Percentiles rank a stretch among this genome's conserved stretches.
Conservation (phyloP, 1,284 basidiomycete genomes). For the Chalciporus piperatoides region DNA sequence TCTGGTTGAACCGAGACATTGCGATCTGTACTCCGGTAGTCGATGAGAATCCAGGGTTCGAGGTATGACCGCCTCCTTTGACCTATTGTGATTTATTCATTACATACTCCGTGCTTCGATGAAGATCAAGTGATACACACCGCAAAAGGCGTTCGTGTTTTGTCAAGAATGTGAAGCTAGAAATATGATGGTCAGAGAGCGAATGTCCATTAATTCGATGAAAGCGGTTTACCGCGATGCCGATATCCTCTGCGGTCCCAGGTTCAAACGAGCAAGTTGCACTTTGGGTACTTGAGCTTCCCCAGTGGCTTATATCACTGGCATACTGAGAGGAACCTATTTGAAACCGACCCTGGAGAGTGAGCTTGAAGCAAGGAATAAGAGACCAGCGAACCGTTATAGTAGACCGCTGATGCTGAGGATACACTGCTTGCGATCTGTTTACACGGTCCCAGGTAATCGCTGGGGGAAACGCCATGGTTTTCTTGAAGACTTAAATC, state of each 20-base stretch:
- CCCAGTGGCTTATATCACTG: conserved; percentile 46
- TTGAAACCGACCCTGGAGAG: neutral
- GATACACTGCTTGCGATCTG: too few relatives aligned
- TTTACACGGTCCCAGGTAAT: too few relatives aligned
- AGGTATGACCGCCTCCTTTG: too few relatives aligned
- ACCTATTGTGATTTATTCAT: too few relatives aligned
- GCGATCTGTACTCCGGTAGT: conserved; percentile 43
- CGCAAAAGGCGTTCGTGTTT: conserved; percentile 8
- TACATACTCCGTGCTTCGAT: too few relatives aligned
- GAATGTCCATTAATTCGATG: too few relatives aligned
- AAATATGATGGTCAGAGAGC: neutral
- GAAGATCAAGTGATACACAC: conserved; percentile 5
- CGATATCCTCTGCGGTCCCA: conserved; percentile 28
- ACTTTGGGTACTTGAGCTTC: conserved; percentile 39
- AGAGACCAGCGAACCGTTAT: too few relatives aligned
- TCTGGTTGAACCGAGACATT: conserved; percentile 32
- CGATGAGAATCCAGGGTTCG: too few relatives aligned
- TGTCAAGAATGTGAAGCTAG: conserved; percentile 14
- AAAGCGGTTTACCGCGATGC: neutral
- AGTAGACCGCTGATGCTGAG: too few relatives aligned
- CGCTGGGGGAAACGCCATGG: too few relatives aligned
- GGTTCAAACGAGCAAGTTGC: conserved; percentile 52
- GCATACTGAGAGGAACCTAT: conserved; percentile 29
- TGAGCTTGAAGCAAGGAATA: too few relatives aligned
- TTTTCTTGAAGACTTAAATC: too few relatives aligned